Conservation (phyloP, 176 grass and related monocot species). For the Pharus latifolius region DNA sequence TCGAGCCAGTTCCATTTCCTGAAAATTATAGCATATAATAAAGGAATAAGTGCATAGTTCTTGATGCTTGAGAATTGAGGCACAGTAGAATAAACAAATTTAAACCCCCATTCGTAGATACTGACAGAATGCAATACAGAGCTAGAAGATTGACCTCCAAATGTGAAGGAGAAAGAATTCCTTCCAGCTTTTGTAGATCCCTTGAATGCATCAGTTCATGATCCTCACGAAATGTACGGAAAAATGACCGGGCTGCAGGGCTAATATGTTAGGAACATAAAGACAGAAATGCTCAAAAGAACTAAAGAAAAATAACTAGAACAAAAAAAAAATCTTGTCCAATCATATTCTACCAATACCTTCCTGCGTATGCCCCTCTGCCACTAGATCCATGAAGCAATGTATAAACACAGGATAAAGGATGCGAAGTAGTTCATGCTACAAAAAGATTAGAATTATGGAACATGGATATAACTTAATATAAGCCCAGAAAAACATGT, state of each 20-base stretch:
- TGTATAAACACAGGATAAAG: conserved; percentile 92
- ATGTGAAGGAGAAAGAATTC: conserved; percentile 84
- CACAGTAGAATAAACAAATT: not conserved
- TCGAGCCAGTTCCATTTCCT: conserved; percentile 88
- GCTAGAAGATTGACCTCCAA: conserved; percentile 56
- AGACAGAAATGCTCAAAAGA: not conserved
- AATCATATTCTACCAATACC: conserved; percentile 29
- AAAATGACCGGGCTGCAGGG: conserved; percentile 74
- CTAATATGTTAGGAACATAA: not conserved
- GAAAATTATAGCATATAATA: conserved; percentile 14
- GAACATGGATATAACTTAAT: not conserved
- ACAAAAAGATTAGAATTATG: conserved; percentile 23
- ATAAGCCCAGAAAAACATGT: not conserved
- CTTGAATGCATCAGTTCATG: conserved; percentile 88
- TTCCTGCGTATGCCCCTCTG: conserved; percentile 79
- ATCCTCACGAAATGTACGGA: conserved; percentile 76
- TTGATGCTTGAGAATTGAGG: not conserved
- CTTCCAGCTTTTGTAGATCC: conserved; percentile 94
- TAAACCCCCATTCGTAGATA: not conserved
- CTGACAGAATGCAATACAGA: not conserved
- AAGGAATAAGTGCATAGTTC: not conserved
- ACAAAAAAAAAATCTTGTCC: not conserved
- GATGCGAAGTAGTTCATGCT: conserved; percentile 82
- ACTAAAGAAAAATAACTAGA: conserved; percentile 1
- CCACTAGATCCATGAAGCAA: conserved; percentile 96